Conservation (phyloP, 495 filamentous ascomycete species). For the Talaromyces wortmannii region DNA sequence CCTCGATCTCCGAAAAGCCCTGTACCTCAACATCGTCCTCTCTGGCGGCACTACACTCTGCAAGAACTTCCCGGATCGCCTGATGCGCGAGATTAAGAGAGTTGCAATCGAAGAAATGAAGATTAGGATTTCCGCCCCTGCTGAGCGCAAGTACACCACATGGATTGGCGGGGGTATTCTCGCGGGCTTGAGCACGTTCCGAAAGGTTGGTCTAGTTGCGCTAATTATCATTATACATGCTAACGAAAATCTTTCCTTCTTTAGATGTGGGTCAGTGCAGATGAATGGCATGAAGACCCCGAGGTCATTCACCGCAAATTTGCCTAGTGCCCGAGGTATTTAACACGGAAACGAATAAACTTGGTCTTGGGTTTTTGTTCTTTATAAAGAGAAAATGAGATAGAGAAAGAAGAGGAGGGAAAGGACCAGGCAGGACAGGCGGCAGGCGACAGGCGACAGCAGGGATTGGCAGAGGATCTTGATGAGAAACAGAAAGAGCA, state of each 20-base stretch:
- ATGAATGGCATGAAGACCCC: constrained; percentile 99
- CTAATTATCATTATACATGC: constrained; percentile 1
- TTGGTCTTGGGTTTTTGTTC: not conserved
- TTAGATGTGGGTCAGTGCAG: constrained; percentile 98
- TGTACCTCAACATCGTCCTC: constrained; percentile 95
- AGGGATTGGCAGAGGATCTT: not conserved
- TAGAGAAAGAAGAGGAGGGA: not conserved
- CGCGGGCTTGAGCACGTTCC: constrained; percentile 93
- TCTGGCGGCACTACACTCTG: constrained; percentile 90
- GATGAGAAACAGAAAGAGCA: not conserved
- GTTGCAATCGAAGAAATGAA: constrained; percentile 97
- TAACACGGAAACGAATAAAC: not conserved
- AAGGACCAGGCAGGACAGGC: not conserved
- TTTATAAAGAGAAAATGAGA: not conserved
- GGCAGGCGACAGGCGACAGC: not conserved
- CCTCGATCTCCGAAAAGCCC: constrained; percentile 86
- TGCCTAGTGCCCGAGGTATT: constrained; percentile 37
- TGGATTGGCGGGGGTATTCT: constrained; percentile 99
- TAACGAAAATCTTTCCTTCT: constrained; percentile 1
- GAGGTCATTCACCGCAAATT: constrained; percentile 98
- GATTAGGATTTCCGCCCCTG: constrained; percentile 96
- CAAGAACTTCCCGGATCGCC: constrained; percentile 89
- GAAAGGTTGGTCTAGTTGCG: constrained; percentile 61
- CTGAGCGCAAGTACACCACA: constrained; percentile 94
- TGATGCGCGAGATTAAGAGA: constrained; percentile 86